Evolutionary conservation across 495 filamentous ascomycete species (phyloP).

Genomic region (Hypoxylon subgilvum): DNA sequence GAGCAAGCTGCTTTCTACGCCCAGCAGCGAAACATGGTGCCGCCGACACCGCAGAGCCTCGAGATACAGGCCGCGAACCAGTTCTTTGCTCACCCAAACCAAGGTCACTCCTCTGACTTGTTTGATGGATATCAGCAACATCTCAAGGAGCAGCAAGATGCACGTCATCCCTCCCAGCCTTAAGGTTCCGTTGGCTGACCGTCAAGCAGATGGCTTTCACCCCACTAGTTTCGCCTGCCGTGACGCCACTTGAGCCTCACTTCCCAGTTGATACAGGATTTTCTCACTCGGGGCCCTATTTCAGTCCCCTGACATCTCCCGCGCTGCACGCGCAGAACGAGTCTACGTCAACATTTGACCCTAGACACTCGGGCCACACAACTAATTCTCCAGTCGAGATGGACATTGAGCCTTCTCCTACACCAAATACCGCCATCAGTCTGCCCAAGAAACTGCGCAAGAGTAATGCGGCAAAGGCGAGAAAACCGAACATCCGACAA

Average conservation of each 20-base stretch:
- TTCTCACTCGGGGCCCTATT: conserved; percentile 83
- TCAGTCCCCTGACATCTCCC: conserved; percentile 91
- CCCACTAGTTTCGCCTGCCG: conserved; percentile 90
- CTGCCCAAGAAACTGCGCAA: conserved; percentile 57
- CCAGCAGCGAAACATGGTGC: conserved; percentile 68
- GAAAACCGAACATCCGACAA: conserved; percentile 66
- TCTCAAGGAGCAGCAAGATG: conserved; percentile 79
- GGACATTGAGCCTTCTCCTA: conserved; percentile 51
- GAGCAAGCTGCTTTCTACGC: conserved; percentile 60
- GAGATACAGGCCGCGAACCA: conserved; percentile 79
- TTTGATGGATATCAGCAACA: conserved; percentile 66
- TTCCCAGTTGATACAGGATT: conserved; percentile 80
- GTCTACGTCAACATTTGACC: conserved; percentile 50
- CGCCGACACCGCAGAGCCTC: conserved; percentile 91
- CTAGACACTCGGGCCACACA: conserved; percentile 44
- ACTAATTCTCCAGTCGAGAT: conserved; percentile 54
- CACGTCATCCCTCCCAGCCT: conserved; percentile 49
- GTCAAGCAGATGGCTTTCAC: conserved; percentile 79
- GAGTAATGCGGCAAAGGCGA: conserved; percentile 52
- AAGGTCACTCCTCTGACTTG: conserved; percentile 41
- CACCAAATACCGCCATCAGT: conserved; percentile 43
- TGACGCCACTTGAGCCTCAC: conserved; percentile 86
- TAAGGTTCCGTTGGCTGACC: conserved; percentile 39
- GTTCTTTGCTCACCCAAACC: conserved; percentile 64
- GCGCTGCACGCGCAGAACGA: conserved; percentile 82